Base-by-base conservation (phyloP, 2,329 filamentous ascomycete genomes). In the Talaromyces piceae region DNA sequence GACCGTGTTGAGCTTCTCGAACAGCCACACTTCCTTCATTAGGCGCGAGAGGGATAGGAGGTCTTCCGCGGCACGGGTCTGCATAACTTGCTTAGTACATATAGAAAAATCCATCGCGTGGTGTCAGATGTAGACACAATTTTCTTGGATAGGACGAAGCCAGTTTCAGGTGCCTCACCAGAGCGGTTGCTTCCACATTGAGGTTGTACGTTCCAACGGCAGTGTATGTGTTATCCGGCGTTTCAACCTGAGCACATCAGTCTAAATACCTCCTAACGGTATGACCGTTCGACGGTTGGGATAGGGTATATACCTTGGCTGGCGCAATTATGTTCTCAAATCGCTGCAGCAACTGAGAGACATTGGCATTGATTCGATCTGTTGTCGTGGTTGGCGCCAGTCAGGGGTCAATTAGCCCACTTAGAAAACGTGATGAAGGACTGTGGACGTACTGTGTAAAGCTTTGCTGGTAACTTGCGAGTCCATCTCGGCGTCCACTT, bases 21-120 rank as follows among this genome's bases (percentile, higher is more conserved):
- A 84, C 5, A 85, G 70, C 83, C 83, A 86, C 20, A 81, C 72
- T 61, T 86, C 82, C 61, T 86, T 84, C 67, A 86, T 71, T 23
- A 77, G 74, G 20, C 82, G 76, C 23, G 80, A 82, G 12, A 86
- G 64, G 11, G 76, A 74, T 52, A 83, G 73, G 9, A 84, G 71
- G 50, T 84, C 81, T 67, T 86, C 82, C 12, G 78, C 77, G 1
- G 79, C 76, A 51, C 79, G 77, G 56, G 84, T 77, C 80, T 80
- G 62, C 37, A 12, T 6, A 45, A 28, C 41, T 28, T 18, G 7
- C 18, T 28, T 11, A 45, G 20, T 45, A 13, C 20, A 23, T 13
- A 7, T 5, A n/a, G 3, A 5, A 8, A 44, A 13, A 23, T 23
- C 2, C 8, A 2, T n/a, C 16, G 33, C n/a, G n/a, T n/a, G n/a